phyloP scores from a whole-genome alignment of 2,329 filamentous ascomycete species.

The Hymenoscyphus salicellus region DNA sequence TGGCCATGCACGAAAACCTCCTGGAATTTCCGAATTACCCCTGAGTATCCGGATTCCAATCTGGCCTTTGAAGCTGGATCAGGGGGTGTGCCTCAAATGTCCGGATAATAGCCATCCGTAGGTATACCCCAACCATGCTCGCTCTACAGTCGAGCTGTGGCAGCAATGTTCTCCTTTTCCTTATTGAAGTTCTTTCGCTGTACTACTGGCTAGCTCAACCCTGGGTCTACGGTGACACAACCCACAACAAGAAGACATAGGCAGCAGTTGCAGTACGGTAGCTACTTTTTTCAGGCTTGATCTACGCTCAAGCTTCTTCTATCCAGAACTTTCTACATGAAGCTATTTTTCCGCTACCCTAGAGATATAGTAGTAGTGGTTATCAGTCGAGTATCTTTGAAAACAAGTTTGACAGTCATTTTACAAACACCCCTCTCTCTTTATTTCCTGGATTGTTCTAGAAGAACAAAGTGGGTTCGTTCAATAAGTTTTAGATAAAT shows the following conservation, averaged over 20 bases:
- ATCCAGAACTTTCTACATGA: background rate
- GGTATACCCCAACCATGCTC: background rate
- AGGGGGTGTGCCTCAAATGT: background rate
- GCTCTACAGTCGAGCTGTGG: background rate
- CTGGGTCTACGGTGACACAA: background rate
- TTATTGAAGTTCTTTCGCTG: background rate
- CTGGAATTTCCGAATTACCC: background rate
- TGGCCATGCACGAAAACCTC: background rate
- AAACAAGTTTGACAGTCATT: no score
- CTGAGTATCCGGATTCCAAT: background rate
- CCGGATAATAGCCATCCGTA: background rate
- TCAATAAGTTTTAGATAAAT: no score
- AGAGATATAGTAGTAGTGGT: no score
- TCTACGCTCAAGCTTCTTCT: background rate
- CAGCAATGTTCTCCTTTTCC: background rate
- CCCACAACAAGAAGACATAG: background rate
- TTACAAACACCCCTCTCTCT: no score
- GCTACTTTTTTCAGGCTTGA: background rate
- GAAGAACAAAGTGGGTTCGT: no score
- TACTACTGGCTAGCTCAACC: background rate
- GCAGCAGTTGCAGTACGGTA: background rate
- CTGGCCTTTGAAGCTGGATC: conserved; percentile 1
- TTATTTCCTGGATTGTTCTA: no score
- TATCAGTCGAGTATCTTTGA: no score
- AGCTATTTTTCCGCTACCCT: no score